Evolutionary conservation across 257 asterid genomes (phyloP), one percentile per base, ranked within the genome.

Genomic region (Solanum paucissectum): DNA sequence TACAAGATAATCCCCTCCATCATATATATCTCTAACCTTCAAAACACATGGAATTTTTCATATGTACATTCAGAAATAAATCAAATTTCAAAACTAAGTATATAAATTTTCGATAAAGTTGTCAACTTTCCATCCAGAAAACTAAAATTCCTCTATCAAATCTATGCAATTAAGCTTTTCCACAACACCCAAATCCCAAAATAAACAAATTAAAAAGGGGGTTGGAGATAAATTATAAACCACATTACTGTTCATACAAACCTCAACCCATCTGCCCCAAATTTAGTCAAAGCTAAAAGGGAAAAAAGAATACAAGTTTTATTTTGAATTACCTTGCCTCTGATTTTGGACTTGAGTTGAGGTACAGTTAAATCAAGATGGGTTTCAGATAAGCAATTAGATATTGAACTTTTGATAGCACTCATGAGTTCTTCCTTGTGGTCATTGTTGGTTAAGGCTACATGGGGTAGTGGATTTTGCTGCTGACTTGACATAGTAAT

Each of bases 11-110:
- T 97, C 94, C 74, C 98, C 99, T 79, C 92, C 96, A 42, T 97
- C 99, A 84, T 95, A 97, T 58, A 97, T 92, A 91, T 97, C 99
- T 90, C 99, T 95, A 82, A 97, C 99, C 99, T 95, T 90, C 91
- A 93, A 88, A 87, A 86, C 36, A 88, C 87, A 91, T 62, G 68
- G 8, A 58, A 46, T 46, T 81, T 81, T 23, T 46, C 85, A 46
- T 29, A 46, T 29, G 25, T 29, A 4, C 49, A 34, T 20, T 12
- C 44, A 2, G 6, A 52, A 58, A 86, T 13, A 25, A 62, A 27
- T 9, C 40, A 79, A 5, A 27, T 29, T 46, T 27, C 40, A 46
- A 46, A 46, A 46, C 42, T 16, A 46, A 18, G 85, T 38, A 44
- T 44, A 44, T 81, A 16, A 40, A 27, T 46, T 27, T 81, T 20